Evolutionary conservation across 2,329 filamentous ascomycete genomes (phyloP).

Genomic region (Diaporthe capsici): DNA sequence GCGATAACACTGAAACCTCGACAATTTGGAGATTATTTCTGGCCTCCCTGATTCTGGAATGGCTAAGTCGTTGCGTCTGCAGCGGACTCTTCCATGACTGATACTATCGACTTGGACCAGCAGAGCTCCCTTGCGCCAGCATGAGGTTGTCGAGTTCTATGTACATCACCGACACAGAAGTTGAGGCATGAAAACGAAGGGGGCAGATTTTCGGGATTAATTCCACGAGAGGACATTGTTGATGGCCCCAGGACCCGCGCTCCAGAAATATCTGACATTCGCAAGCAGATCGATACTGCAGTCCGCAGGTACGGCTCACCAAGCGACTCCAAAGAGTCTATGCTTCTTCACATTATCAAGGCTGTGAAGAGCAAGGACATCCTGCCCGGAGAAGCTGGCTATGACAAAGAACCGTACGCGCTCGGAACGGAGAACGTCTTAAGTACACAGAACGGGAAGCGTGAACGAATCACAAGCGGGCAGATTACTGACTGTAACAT

Average conservation of each 20-base stretch:
- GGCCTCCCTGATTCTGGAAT: no score
- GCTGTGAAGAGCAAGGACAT: not conserved
- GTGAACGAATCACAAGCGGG: not conserved
- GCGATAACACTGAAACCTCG: not conserved
- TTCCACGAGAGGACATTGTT: not conserved
- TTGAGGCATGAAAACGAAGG: not conserved
- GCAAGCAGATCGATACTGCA: not conserved
- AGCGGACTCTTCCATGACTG: not conserved
- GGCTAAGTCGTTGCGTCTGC: no score
- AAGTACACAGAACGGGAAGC: not conserved
- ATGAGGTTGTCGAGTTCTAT: not conserved
- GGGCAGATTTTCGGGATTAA: not conserved
- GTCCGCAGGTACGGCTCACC: not conserved
- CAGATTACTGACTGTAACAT: not conserved
- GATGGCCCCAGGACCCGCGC: not conserved
- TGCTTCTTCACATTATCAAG: not conserved
- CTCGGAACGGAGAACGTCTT: no score
- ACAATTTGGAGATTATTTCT: no score
- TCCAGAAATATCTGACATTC: not conserved
- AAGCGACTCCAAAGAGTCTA: not conserved
- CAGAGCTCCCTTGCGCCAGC: no score
- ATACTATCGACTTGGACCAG: not conserved
- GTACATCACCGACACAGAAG: not conserved
- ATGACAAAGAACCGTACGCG: not conserved
- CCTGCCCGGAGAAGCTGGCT: not conserved